These are phyloP conservation scores for Hyaloperonospora brassicae DNA, from an alignment of 352 stramenopile genomes.

Conservation along the genomic window DNA sequence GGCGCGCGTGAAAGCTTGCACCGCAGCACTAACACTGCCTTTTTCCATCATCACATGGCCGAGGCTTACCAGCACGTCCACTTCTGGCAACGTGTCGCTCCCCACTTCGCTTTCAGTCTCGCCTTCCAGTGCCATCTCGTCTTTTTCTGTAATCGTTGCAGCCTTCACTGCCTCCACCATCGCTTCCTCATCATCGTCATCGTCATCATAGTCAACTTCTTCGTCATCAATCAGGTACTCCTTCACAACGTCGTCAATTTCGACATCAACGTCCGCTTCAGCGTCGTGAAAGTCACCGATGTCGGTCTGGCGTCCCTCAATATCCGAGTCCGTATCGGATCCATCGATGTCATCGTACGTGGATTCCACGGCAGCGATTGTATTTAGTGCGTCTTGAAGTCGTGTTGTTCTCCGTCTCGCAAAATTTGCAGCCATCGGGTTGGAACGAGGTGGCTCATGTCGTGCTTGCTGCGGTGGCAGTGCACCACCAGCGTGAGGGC, in stretches of 20 bases:
- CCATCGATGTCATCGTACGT: conserved; percentile 45
- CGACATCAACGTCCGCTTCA: conserved; percentile 28
- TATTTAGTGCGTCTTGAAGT: conserved; percentile 41
- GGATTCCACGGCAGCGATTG: conserved; percentile 40
- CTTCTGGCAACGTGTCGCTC: conserved; percentile 63
- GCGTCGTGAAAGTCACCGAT: conserved; percentile 40
- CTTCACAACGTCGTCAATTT: conserved; percentile 20
- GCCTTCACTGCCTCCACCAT: conserved; percentile 23
- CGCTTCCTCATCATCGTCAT: conserved; percentile 31
- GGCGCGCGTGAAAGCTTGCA: conserved; percentile 76
- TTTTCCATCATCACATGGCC: conserved; percentile 80
- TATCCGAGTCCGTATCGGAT: conserved; percentile 38
- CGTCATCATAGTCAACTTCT: conserved; percentile 37
- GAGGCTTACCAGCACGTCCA: conserved; percentile 76
- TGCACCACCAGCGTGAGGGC: conserved; percentile 14
- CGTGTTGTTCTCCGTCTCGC: conserved; percentile 22
- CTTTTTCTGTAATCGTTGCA: conserved; percentile 6
- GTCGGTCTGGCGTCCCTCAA: conserved; percentile 36
- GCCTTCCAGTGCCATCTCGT: conserved; percentile 17
- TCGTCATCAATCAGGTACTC: conserved; percentile 34
- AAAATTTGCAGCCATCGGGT: conserved; percentile 17
- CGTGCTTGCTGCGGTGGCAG: conserved; percentile 9
- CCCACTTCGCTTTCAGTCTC: conserved; percentile 55
- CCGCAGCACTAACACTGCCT: conserved; percentile 59
- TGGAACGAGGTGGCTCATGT: conserved; percentile 21